A percentile compares a stretch with the other conserved stretches of the same genome.
phyloP scores from a whole-genome alignment of 1,139 yeast species.

The Lodderomyces orthopsilosis region DNA sequence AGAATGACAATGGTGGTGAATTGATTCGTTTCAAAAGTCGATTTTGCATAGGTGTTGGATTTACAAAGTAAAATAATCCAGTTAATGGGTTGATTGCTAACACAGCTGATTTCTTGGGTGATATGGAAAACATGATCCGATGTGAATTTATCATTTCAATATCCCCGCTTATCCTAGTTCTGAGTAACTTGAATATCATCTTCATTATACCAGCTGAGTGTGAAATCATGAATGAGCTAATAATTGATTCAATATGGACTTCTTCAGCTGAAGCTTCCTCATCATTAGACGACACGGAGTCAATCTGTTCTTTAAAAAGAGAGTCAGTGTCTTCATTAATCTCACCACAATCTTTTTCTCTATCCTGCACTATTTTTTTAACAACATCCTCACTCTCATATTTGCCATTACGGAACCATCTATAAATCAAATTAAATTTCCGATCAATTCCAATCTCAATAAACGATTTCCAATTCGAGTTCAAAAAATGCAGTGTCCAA shows the following conservation, averaged over 20 bases:
- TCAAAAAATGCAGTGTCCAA: slow-evolving; percentile 56
- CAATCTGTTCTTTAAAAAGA: background rate
- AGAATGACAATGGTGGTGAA: slow-evolving; percentile 19
- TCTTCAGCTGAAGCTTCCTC: slow-evolving; percentile 19
- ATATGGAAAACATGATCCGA: slow-evolving; percentile 35
- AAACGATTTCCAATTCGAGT: slow-evolving; percentile 41
- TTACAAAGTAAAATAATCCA: slow-evolving; percentile 43
- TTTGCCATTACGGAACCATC: slow-evolving; percentile 68
- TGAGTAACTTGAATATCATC: slow-evolving; percentile 19
- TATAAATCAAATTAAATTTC: slow-evolving; percentile 49
- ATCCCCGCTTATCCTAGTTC: slow-evolving; percentile 6
- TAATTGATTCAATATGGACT: slow-evolving; percentile 35
- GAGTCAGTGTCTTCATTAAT: background rate
- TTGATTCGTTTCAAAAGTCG: slow-evolving; percentile 35
- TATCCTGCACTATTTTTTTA: slow-evolving; percentile 11
- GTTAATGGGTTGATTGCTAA: slow-evolving; percentile 47
- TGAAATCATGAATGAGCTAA: slow-evolving; percentile 34
- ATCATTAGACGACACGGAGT: background rate
- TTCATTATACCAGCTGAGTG: slow-evolving; percentile 37
- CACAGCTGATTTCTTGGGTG: slow-evolving; percentile 34
- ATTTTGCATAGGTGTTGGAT: slow-evolving; percentile 42
- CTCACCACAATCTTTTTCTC: slow-evolving; percentile 1
- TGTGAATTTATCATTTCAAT: slow-evolving; percentile 29
- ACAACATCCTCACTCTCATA: slow-evolving; percentile 23
- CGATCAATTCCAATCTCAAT: slow-evolving; percentile 67